phyloP scores from a whole-genome alignment of 306 rosid species.

The Gastrolobium bilobum region DNA sequence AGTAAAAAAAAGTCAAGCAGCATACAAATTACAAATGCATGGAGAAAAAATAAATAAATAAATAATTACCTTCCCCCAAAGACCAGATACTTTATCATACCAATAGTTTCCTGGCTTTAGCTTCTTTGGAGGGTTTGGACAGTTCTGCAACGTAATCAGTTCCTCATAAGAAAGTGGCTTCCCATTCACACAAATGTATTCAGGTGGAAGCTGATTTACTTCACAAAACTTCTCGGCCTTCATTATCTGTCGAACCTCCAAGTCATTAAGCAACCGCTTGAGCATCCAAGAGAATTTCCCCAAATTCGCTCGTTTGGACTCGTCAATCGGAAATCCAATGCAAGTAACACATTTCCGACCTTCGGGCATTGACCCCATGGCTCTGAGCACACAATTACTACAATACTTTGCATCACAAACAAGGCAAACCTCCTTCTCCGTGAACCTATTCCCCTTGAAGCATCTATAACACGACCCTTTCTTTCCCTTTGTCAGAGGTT shows the following conservation, averaged over 20 bases:
- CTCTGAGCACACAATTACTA: slow-evolving; percentile 92
- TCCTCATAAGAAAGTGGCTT: slow-evolving; percentile 86
- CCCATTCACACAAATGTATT: slow-evolving; percentile 87
- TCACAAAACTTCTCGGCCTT: slow-evolving; percentile 89
- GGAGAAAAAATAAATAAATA: slow-evolving; percentile 1
- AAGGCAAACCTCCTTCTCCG: slow-evolving; percentile 95
- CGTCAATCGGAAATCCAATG: slow-evolving; percentile 85
- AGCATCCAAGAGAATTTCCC: slow-evolving; percentile 96
- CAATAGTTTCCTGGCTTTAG: slow-evolving; percentile 97
- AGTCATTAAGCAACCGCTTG: slow-evolving; percentile 85
- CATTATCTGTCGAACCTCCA: slow-evolving; percentile 95
- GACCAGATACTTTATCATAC: slow-evolving; percentile 99
- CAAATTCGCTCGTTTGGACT: slow-evolving; percentile 75
- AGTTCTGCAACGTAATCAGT: slow-evolving; percentile 69
- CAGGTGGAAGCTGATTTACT: slow-evolving; percentile 90
- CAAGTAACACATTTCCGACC: slow-evolving; percentile 96
- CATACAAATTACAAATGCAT: slow-evolving; percentile 20
- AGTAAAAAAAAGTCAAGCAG: slow-evolving; percentile 18
- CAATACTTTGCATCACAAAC: slow-evolving; percentile 98
- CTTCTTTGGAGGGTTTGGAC: slow-evolving; percentile 94
- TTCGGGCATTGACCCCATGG: slow-evolving; percentile 99
- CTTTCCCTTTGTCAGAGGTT: slow-evolving; percentile 80
- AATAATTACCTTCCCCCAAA: slow-evolving; percentile 96
- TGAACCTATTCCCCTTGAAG: slow-evolving; percentile 87
- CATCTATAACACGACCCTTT: slow-evolving; percentile 92